Evolutionary conservation across 805 yeast species (phyloP).

Genomic region (Wickerhamiella cacticola): DNA sequence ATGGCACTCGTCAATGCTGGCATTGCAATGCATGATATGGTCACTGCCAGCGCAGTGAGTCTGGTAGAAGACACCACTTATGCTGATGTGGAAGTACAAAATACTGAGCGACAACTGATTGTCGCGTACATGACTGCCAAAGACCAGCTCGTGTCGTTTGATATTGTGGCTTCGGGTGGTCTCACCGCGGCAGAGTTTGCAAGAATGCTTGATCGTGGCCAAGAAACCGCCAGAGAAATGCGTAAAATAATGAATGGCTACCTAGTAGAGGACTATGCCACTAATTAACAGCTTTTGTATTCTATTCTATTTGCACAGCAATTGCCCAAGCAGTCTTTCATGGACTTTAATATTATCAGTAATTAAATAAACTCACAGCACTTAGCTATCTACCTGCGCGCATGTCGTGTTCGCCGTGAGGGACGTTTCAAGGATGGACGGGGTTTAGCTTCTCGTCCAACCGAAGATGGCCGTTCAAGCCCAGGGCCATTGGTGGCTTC

Average conservation of each 20-base stretch:
- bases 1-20: constrained; percentile 78
- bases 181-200: constrained; percentile 15
- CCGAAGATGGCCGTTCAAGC: neutral
- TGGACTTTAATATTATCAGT: too few species aligned
- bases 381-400: neutral
- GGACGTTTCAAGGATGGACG: neutral
- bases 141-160: constrained; percentile 19
- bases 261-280: constrained; percentile 22
- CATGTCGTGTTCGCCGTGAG: neutral
- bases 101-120: constrained; percentile 17
- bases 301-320: too few species aligned
- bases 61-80: constrained; percentile 8
- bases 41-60: constrained; percentile 35
- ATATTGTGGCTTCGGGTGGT: constrained; percentile 15
- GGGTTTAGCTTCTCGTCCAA: neutral
- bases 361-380: too few species aligned
- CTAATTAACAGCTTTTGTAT: too few species aligned
- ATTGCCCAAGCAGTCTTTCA: too few species aligned
- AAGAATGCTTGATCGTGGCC: constrained; percentile 17
- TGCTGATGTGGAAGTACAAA: constrained; percentile 17
- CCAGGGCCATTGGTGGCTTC: constrained; percentile 2
- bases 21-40: constrained; percentile 65
- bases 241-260: constrained; percentile 20
- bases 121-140: constrained; percentile 19
- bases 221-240: constrained; percentile 17